Conservation (phyloP, 1,284 basidiomycete species). For the Hypsizygus ulmarius region DNA sequence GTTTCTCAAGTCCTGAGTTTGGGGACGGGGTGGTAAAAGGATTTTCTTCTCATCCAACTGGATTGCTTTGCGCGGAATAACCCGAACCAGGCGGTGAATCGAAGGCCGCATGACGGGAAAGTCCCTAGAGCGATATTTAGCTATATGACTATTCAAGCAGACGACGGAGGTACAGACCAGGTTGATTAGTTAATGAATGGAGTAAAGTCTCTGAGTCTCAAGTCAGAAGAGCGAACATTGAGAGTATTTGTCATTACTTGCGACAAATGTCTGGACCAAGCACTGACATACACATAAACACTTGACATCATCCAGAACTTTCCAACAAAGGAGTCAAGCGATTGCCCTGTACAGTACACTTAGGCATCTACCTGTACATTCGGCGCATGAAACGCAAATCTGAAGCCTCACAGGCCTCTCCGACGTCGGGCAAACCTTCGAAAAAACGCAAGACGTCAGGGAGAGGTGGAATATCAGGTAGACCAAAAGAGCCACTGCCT, state of each 20-base stretch:
- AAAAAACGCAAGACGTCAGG: constrained; percentile 4
- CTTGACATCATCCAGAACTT: too few species aligned
- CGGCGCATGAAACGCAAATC: constrained; percentile 18
- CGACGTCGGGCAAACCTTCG: background rate
- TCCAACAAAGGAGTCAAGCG: too few species aligned
- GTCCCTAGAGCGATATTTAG: background rate
- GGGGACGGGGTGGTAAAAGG: constrained; percentile 31
- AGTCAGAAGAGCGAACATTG: too few species aligned
- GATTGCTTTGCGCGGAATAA: constrained; percentile 33
- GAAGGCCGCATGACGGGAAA: constrained; percentile 32
- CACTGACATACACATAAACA: too few species aligned
- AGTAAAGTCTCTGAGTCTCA: too few species aligned
- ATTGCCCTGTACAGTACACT: too few species aligned
- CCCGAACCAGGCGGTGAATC: constrained; percentile 29
- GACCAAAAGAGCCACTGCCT: background rate
- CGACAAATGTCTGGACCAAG: too few species aligned
- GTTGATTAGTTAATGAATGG: too few species aligned
- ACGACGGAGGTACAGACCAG: background rate
- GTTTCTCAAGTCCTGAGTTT: constrained; percentile 29
- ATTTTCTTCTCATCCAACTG: constrained; percentile 28
- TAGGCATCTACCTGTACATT: too few species aligned
- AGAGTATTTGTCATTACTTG: too few species aligned
- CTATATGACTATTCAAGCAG: background rate
- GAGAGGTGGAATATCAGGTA: constrained; percentile 2
- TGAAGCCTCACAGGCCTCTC: background rate